Percentiles rank a stretch among this genome's conserved stretches.
phyloP scores from a whole-genome alignment of 2,329 filamentous ascomycete genomes.

The Scytalidium sp. region DNA sequence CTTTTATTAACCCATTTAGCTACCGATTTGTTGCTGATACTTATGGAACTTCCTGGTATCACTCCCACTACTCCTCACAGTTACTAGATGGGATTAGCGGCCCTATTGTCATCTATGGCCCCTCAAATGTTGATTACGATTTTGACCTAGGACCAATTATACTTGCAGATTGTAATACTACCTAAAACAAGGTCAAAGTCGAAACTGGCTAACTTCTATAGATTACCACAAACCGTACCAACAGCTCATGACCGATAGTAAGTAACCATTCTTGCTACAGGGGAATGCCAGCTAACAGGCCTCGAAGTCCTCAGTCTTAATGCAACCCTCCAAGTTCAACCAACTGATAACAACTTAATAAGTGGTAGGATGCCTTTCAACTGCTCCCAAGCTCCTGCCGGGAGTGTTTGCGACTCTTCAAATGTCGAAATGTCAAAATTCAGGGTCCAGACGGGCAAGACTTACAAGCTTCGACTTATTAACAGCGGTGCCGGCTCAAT shows the following conservation, averaged over 20 bases:
- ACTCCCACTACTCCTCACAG: slow-evolving; percentile 49
- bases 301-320: no score
- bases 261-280: no score
- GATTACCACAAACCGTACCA: no score
- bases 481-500: slow-evolving; percentile 41
- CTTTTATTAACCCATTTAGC: no score
- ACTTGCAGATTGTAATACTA: no score
- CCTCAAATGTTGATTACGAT: slow-evolving; percentile 54
- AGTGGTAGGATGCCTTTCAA: slow-evolving; percentile 29
- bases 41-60: slow-evolving; percentile 51
- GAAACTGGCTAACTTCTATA: no score
- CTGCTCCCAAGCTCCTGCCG: slow-evolving; percentile 17
- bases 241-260: no score
- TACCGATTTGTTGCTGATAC: slow-evolving; percentile 7
- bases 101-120: slow-evolving; percentile 56
- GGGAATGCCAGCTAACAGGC: no score
- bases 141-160: slow-evolving; percentile 48
- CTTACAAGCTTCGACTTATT: slow-evolving; percentile 45
- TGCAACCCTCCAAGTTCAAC: no score
- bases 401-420: slow-evolving; percentile 17
- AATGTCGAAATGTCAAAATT: slow-evolving; percentile 29
- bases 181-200: no score
- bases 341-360: slow-evolving; percentile 33
- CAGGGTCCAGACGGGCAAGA: slow-evolving; percentile 37
- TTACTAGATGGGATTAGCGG: slow-evolving; percentile 48